Base-by-base conservation (phyloP, 306 rosid species). In the Lithocarpus polystachyus region DNA sequence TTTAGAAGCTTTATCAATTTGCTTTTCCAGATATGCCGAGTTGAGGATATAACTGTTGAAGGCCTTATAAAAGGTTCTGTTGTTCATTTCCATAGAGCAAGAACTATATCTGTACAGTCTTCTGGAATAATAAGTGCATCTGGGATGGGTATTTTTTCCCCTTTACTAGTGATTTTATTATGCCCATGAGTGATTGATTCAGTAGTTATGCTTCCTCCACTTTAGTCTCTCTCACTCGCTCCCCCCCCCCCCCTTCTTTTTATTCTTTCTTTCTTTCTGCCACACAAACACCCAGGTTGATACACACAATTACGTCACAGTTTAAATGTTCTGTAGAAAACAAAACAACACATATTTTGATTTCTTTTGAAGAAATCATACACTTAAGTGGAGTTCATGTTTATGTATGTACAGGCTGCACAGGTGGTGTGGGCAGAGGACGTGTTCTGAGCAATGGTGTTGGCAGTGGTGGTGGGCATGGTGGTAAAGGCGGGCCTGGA, bases 391-490 rank as follows among this genome's bases (percentile, higher is more conserved):
- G 77, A 71, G 56, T 59, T 71, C 76, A 52, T 28, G 14, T 67
- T 70, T 74, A 45, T 54, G 56, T 75, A 24, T 77, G 71, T 60
- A 43, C 92, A 93, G 99, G 98, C 73, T 93, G 99, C 82, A 89
- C 93, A 2, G 91, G 97, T 67, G 99, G 99, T 75, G 72, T 91
- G 87, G 99, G 98, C 81, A 81, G 75, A 74, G 99, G 98, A 72
- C 67, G 85, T 73, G 31, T 82, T 68, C 70, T 88, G 68, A 85
- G 86, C 73, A 87, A 79, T 78, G 91, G 97, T 68, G 81, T 90
- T 81, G 87, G 96, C 74, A 96, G 99, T 91, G 99, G 99, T 29
- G 99, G 90, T 74, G 99, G 99, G 80, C 92, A 96, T 91, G 99
- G 99, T 37, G 99, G 99, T 81, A 89, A 74, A 73, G 99, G 99